Evolutionary conservation across 257 asterid species (phyloP).

Genomic region (Nyctanthes arbortristis): DNA sequence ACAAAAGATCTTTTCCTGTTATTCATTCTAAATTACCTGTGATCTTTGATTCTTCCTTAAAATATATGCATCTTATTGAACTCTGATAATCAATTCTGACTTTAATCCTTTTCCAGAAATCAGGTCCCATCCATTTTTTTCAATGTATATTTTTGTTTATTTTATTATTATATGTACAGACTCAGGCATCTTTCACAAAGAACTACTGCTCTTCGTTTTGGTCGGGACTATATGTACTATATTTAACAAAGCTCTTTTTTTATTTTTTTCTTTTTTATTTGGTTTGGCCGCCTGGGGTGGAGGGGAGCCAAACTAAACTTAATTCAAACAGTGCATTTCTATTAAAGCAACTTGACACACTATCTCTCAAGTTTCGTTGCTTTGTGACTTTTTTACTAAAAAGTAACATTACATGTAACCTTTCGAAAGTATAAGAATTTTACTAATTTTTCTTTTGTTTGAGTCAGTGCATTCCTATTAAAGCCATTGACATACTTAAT

Average conservation of each 20-base stretch:
- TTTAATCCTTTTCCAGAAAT: background rate
- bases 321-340: too few relatives aligned
- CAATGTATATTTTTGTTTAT: background rate
- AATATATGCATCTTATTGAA: background rate
- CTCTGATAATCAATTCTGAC: conserved; percentile 5
- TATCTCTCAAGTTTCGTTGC: too few relatives aligned
- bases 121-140: conserved; percentile 4
- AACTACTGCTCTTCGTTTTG: conserved; percentile 95
- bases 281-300: too few relatives aligned
- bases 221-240: conserved; percentile 95
- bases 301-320: too few relatives aligned
- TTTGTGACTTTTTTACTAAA: too few relatives aligned
- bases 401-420: too few relatives aligned
- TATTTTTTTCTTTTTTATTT: background rate
- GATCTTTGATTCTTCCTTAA: background rate
- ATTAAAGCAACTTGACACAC: too few relatives aligned
- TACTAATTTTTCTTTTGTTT: too few relatives aligned
- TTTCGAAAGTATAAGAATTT: too few relatives aligned
- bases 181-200: conserved; percentile 99
- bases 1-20: conserved; percentile 6
- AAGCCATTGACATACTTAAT: too few relatives aligned
- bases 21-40: conserved; percentile 8
- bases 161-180: conserved; percentile 42
- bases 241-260: conserved; percentile 74
- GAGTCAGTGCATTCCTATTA: too few relatives aligned